A percentile compares a stretch with the other conserved stretches of the same genome.
Evolutionary conservation across 306 rosid genomes (phyloP).

Genomic region (Geum urbanum): DNA sequence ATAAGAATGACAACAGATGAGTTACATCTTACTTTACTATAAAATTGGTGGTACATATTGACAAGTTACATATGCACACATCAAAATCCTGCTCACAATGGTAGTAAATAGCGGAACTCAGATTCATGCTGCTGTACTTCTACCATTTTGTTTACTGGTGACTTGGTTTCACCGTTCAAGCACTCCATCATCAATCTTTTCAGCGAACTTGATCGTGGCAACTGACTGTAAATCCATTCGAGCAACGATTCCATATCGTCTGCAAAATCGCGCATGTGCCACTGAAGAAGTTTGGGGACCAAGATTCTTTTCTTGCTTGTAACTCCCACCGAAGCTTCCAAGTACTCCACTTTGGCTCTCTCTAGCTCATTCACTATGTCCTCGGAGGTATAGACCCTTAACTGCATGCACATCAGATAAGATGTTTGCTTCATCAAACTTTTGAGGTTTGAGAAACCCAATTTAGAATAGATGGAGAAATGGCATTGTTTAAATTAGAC

Average conservation of each 20-base stretch:
- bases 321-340: conserved; percentile 83
- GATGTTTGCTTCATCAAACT: conserved; percentile 5
- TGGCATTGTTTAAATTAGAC: background rate
- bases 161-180: conserved; percentile 52
- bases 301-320: conserved; percentile 69
- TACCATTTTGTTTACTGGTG: conserved; percentile 49
- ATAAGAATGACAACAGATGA: too few relatives aligned
- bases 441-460: background rate
- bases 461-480: background rate
- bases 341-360: conserved; percentile 77
- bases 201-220: conserved; percentile 65
- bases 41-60: too few relatives aligned
- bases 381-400: conserved; percentile 72
- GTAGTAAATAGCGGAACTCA: conserved; percentile 71
- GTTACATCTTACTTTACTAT: too few relatives aligned
- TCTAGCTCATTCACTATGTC: conserved; percentile 73
- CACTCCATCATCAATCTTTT: conserved; percentile 65
- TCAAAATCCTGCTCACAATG: too few relatives aligned
- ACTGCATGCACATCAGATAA: conserved; percentile 35
- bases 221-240: conserved; percentile 91
- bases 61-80: too few relatives aligned
- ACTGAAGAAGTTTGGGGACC: conserved; percentile 77
- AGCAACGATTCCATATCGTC: conserved; percentile 75
- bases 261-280: conserved; percentile 87
- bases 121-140: conserved; percentile 71